Evolutionary conservation across 176 grass and related monocot species (phyloP).

Genomic region (Cenchrus americanus): DNA sequence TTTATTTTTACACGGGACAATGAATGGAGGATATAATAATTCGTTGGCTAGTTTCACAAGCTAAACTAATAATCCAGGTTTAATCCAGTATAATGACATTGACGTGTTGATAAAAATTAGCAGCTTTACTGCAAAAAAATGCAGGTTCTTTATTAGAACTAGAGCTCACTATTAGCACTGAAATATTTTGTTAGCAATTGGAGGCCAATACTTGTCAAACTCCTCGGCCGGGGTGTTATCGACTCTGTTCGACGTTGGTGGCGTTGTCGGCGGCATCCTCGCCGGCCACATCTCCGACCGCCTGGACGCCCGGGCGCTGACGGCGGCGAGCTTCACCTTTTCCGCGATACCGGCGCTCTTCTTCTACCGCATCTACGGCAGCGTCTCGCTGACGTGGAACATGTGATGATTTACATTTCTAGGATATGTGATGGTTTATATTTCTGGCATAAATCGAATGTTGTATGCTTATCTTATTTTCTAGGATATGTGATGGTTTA

Average conservation of each 20-base stretch:
- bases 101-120: neutral
- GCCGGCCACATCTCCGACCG: constrained; percentile 87
- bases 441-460: no score
- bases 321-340: constrained; percentile 78
- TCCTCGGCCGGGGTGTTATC: constrained; percentile 58
- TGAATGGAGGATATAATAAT: neutral
- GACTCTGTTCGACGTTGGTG: constrained; percentile 82
- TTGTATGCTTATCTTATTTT: no score
- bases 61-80: neutral
- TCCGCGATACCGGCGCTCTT: constrained; percentile 77
- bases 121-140: neutral
- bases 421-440: no score
- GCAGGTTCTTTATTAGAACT: neutral
- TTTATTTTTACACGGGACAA: neutral
- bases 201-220: constrained; percentile 68
- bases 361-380: constrained; percentile 75
- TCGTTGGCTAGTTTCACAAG: neutral
- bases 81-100: neutral
- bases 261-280: constrained; percentile 73
- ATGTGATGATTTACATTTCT: no score
- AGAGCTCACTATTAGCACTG: neutral
- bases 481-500: no score
- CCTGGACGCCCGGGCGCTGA: constrained; percentile 68
- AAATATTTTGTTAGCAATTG: constrained; percentile 57
- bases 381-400: constrained; percentile 67